These are phyloP conservation scores for Xylaria longipes DNA, from an alignment of 495 filamentous ascomycete species.

Conservation along the genomic window DNA sequence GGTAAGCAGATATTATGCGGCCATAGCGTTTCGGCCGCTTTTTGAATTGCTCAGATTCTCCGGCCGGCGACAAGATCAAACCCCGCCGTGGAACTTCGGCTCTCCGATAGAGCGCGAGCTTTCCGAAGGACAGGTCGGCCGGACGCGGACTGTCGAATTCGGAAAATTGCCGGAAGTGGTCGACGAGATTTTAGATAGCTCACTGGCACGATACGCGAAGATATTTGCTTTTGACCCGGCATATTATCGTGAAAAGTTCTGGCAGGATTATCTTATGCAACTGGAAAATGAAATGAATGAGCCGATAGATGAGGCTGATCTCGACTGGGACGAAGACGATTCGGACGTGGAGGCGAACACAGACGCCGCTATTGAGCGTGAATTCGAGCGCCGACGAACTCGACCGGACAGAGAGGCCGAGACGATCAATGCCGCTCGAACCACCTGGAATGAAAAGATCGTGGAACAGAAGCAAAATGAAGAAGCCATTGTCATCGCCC, in stretches of 20 bases:
- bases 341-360: neutral
- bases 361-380: slow-evolving; percentile 7
- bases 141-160: slow-evolving; percentile 20
- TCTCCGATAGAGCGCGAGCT: neutral
- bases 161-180: slow-evolving; percentile 8
- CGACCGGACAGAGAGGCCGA: slow-evolving; percentile 5
- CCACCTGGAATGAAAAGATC: neutral
- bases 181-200: slow-evolving; percentile 1
- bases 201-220: slow-evolving; percentile 16
- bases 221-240: slow-evolving; percentile 20
- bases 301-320: slow-evolving; percentile 11
- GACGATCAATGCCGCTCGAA: neutral
- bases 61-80: slow-evolving; percentile 9
- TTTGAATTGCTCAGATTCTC: slow-evolving; percentile 17
- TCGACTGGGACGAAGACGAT: neutral
- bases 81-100: slow-evolving; percentile 8
- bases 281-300: slow-evolving; percentile 14
- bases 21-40: slow-evolving; percentile 12
- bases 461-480: neutral
- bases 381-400: neutral
- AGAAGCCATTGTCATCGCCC: neutral
- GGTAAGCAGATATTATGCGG: slow-evolving; percentile 2
- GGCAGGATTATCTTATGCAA: slow-evolving; percentile 9
- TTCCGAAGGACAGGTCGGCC: neutral
- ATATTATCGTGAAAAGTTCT: slow-evolving; percentile 17